These are phyloP conservation scores for Euphorbia peplus DNA, from an alignment of 345 rosid genomes.

Conservation along the genomic window DNA sequence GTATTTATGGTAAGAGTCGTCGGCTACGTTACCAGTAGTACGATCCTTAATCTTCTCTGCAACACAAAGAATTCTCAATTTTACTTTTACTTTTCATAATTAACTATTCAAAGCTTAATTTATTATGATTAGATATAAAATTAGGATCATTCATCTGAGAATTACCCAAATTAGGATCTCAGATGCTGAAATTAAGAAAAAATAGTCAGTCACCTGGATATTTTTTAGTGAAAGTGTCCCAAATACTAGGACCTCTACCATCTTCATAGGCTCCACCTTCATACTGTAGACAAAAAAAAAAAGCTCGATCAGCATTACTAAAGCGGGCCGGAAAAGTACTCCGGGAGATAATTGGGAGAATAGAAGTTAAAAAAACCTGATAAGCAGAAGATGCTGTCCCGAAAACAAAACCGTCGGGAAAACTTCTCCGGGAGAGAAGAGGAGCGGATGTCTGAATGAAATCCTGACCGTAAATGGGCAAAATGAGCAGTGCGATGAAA, in stretches of 20 bases:
- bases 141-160: no score
- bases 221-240: slow-evolving; percentile 1
- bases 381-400: slow-evolving; percentile 14
- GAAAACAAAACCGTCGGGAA: neutral
- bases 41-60: slow-evolving; percentile 18
- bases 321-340: no score
- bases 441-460: neutral
- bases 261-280: slow-evolving; percentile 13
- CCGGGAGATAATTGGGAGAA: no score
- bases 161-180: no score
- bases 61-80: neutral
- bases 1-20: slow-evolving; percentile 22
- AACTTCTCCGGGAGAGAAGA: neutral
- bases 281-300: no score
- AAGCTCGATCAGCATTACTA: no score
- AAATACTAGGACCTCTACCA: slow-evolving; percentile 12
- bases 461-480: neutral
- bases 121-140: no score
- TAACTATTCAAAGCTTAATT: no score
- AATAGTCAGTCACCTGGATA: neutral
- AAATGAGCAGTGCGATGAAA: neutral
- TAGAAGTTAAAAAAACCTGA: neutral
- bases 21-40: slow-evolving; percentile 16
- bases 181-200: no score
- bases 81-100: neutral